Base-by-base conservation (phyloP, 345 rosid species). In the Melaleuca alternifolia region DNA sequence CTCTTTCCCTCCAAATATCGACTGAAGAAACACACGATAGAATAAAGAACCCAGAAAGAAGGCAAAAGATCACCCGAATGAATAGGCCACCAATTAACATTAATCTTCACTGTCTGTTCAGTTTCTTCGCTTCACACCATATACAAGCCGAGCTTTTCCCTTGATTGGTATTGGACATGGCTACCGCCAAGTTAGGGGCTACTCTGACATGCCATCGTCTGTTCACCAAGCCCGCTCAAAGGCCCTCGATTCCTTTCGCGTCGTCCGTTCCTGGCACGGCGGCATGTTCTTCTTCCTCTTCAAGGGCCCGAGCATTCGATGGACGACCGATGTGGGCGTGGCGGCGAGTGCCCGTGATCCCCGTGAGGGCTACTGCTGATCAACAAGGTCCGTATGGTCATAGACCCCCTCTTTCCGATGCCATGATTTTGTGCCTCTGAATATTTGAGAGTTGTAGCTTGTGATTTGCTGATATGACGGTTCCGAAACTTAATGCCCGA, bases 331-430 rank as follows among this genome's bases (percentile, higher is more conserved):
- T 89, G 11, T 90, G 85, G 88, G 52, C 88, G 61, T 89, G 92
- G 50, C 91, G 92, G 53, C 90, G 93, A 86, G 85, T 91, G 84
- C 51, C 89, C 87, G 11, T 94, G 48, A 89, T 92, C 57, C 91
- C 99, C 18, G 28, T 85, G 89, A 92, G 90, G 90, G 97, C 99
- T 87, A 90, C 98, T 77, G 93, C 99, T 41, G 97, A 97, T 85
- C 98, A 96, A 85, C 96, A 91, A 92, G 96, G 94, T 94, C 82
- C 24, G 57, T 52, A 16, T 16, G 15, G 57, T 52, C 85, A 15
- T 30, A 30, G 18, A 51, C 21, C 13, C 13, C 21, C 56, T 28
- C 21, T 71, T 71, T 44, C 85, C 85, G n/a, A 30, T 26, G 75
- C 7, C 79, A 48, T 41, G 51, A 24, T n/a, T 37, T 54, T 85